Conservation (phyloP, 2,329 filamentous ascomycete genomes). For the Blumeria graminis region DNA sequence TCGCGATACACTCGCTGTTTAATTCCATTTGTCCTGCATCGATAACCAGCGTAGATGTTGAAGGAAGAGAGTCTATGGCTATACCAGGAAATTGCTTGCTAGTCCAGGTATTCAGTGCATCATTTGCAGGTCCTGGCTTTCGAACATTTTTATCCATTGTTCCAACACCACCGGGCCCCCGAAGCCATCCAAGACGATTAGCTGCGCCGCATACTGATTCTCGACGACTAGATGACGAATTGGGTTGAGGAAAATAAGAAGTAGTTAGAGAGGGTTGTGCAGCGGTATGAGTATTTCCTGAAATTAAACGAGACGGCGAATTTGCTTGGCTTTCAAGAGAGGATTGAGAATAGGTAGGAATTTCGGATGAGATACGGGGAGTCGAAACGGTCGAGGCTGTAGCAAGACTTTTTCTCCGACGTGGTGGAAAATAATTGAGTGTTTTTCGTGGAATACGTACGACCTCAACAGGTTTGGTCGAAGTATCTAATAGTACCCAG, state of each 20-base stretch:
- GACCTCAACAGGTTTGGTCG: conserved; percentile 50
- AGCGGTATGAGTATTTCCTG: conserved; percentile 6
- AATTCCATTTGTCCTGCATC: conserved; percentile 34
- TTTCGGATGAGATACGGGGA: conserved; percentile 20
- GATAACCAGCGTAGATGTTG: conserved; percentile 38
- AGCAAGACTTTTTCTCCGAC: conserved; percentile 45
- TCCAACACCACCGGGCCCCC: conserved; percentile 70
- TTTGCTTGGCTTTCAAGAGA: conserved; percentile 7
- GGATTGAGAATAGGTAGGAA: conserved; percentile 7
- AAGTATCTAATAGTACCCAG: conserved; percentile 63
- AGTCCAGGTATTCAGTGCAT: conserved; percentile 65
- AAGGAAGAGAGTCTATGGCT: conserved; percentile 41
- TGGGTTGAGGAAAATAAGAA: conserved; percentile 13
- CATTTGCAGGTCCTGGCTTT: conserved; percentile 58
- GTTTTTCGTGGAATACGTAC: conserved; percentile 57
- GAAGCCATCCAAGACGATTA: conserved; percentile 36
- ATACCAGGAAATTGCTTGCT: conserved; percentile 63
- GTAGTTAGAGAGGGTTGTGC: conserved; percentile 8
- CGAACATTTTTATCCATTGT: conserved; percentile 48
- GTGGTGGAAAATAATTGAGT: conserved; percentile 77
- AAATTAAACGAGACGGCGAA: conserved; percentile 9
- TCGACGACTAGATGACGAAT: conserved; percentile 8
- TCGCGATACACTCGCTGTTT: conserved; percentile 14
- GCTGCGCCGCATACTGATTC: conserved; percentile 16
- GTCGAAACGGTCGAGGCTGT: conserved; percentile 42